A percentile compares a stretch with the other conserved stretches of the same genome.
phyloP scores from a whole-genome alignment of 257 asterid genomes.

The Jacaranda copaia region DNA sequence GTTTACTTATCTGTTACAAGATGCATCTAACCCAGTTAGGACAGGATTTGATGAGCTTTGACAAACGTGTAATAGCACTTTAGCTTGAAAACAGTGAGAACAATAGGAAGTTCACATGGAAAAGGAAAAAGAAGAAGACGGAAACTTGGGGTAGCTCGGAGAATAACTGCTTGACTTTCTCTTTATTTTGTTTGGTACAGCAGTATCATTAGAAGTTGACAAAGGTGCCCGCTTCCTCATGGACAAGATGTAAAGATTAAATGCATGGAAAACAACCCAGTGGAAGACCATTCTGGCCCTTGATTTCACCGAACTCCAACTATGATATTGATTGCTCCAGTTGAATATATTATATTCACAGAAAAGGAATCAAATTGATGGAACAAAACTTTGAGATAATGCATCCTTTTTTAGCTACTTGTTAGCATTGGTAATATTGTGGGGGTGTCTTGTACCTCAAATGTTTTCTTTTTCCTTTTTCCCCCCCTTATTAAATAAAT shows the following conservation, averaged over 20 bases:
- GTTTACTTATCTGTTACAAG: neutral
- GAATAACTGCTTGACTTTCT: neutral
- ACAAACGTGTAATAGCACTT: neutral
- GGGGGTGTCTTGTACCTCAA: conserved; percentile 12
- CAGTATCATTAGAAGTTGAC: neutral
- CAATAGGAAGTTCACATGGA: neutral
- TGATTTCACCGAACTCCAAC: neutral
- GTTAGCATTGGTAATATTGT: conserved; percentile 2
- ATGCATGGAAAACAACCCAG: neutral
- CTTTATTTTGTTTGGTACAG: neutral
- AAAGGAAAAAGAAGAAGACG: neutral
- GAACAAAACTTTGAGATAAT: neutral
- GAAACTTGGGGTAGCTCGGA: neutral
- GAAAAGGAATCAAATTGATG: conserved; percentile 17
- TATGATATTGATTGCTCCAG: conserved; percentile 5
- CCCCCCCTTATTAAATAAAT: too few species aligned
- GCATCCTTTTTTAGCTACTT: neutral
- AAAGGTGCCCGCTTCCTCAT: neutral
- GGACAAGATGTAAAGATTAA: neutral
- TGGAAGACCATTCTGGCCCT: neutral
- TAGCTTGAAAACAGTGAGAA: neutral
- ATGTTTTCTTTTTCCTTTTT: too few species aligned
- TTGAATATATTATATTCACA: neutral
- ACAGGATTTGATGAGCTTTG: neutral
- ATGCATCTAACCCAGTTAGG: neutral